Base-by-base conservation (phyloP, 345 rosid genomes). In the Corchorus capsularis region DNA sequence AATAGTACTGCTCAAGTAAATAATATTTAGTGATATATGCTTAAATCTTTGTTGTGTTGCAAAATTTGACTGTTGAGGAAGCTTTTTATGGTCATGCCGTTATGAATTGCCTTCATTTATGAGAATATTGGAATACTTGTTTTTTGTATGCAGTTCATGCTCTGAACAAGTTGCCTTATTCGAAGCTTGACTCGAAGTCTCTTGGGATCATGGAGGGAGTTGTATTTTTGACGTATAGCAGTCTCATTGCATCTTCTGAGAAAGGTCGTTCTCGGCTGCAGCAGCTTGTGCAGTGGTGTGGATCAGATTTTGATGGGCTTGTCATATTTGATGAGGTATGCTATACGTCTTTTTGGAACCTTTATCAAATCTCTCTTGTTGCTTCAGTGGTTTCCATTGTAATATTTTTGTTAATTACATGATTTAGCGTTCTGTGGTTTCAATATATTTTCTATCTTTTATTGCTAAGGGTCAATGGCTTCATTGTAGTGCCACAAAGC, bases 211-310 rank as follows among this genome's bases (percentile, higher is more conserved):
- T 63, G 82, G 94, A 93, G 63, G 99, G 99, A 79, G 99, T 92
- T 61, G 86, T 93, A 54, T 96, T 96, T 86, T 82, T 89, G 90
- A 96, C 99, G 72, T 96, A 96, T 80, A 96, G 83, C 83, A 96
- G 99, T 80, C 98, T 96, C 57, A 96, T 96, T 87, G 99, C 99
- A 69, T 96, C 98, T 82, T 96, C 99, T 77, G 99, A 95, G 87
- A 96, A 88, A 82, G 99, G 99, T 46, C 94, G 97, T 64, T 93
- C 99, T 84, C 99, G 98, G 82, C 81, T 96, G 75, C 96, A 93
- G 80, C 99, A 96, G 84, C 99, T 96, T 84, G 98, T 93, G 75
- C 97, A 96, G 83, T 96, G 99, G 99, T 85, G 96, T 82, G 99
- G 98, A 77, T 76, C 91, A 67, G 96, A 77, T 63, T 93, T 87